Evolutionary conservation across 306 rosid genomes (phyloP).

Genomic region (Cercis canadensis): DNA sequence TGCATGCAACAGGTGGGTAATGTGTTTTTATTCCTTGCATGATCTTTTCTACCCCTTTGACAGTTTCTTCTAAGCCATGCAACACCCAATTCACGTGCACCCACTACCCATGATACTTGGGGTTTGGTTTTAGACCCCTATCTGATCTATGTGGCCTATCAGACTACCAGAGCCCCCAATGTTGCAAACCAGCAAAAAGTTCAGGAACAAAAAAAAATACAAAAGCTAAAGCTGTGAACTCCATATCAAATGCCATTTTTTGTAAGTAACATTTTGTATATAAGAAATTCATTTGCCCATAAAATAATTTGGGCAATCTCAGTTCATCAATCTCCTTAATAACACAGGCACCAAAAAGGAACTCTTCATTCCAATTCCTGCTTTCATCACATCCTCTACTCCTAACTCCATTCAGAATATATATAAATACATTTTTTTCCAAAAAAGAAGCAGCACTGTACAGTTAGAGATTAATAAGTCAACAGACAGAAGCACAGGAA

Average conservation of each 20-base stretch:
- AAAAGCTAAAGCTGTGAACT: background rate
- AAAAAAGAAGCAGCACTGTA: background rate
- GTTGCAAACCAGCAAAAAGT: no score
- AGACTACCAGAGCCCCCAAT: no score
- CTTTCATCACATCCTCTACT: conserved; percentile 6
- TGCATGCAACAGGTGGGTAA: no score
- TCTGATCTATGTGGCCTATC: no score
- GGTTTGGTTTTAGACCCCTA: no score
- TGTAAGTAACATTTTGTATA: background rate
- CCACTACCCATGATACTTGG: no score
- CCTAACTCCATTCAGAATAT: background rate
- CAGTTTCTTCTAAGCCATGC: no score
- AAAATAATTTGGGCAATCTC: background rate
- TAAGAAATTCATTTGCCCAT: background rate
- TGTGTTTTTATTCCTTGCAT: no score
- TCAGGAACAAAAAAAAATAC: background rate
- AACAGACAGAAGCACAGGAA: background rate
- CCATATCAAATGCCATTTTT: no score
- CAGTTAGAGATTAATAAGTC: background rate
- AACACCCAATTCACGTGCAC: no score
- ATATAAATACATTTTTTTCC: no score
- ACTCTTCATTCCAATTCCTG: conserved; percentile 3
- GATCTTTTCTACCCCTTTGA: no score
- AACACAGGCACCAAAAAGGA: conserved; percentile 5
- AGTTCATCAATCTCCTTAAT: background rate